Evolutionary conservation across 768 basidiomycete genomes (phyloP).

Genomic region (Agaricus subrufescens): DNA sequence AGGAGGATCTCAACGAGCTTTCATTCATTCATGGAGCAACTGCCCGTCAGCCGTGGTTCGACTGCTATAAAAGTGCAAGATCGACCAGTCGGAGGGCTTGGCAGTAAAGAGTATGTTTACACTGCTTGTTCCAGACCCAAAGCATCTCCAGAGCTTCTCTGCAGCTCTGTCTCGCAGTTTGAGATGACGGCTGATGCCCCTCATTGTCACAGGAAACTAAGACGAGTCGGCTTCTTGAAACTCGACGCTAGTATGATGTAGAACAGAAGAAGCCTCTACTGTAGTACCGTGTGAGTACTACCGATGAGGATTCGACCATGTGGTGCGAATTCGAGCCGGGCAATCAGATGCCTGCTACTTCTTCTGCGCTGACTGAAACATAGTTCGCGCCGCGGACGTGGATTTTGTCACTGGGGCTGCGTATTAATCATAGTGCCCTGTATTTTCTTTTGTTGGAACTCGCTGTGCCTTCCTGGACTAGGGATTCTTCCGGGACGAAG

Average conservation of each 20-base stretch:
- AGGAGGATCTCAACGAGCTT: background rate
- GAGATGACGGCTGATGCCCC: background rate
- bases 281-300: background rate
- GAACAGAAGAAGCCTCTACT: background rate
- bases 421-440: too few species aligned
- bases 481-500: too few species aligned
- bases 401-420: too few species aligned
- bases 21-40: background rate
- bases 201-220: background rate
- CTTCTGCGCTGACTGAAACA: background rate
- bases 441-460: too few species aligned
- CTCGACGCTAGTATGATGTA: background rate
- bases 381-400: too few species aligned
- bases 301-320: background rate
- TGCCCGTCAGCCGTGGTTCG: background rate
- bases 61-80: too few species aligned
- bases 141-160: too few species aligned
- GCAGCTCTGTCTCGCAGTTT: too few species aligned
- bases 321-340: background rate
- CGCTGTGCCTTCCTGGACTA: too few species aligned
- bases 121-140: too few species aligned
- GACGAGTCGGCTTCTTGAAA: background rate
- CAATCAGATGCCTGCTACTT: slow-evolving; percentile 6
- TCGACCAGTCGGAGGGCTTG: too few species aligned
- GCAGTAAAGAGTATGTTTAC: too few species aligned